phyloP scores from a whole-genome alignment of 208 protist genomes.

The Wallacemonas sp. region DNA sequence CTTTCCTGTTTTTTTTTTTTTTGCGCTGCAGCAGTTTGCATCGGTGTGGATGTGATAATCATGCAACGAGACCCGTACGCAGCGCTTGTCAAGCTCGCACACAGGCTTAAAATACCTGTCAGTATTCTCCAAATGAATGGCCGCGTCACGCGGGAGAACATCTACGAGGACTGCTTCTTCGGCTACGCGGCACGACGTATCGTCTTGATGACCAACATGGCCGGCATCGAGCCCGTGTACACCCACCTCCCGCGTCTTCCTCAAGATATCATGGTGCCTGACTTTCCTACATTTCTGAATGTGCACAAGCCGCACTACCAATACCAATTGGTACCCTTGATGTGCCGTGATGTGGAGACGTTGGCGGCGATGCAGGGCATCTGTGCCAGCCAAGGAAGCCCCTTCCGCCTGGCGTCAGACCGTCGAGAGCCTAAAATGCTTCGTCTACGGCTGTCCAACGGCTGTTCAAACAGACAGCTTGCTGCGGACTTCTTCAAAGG shows the following conservation, averaged over 20 bases:
- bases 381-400: conserved; percentile 49
- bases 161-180: conserved; percentile 62
- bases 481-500: conserved; percentile 68
- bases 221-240: conserved; percentile 16
- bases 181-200: conserved; percentile 72
- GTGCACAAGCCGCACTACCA: conserved; percentile 78
- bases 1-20: conserved; percentile 18
- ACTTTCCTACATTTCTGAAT: conserved; percentile 51
- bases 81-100: conserved; percentile 58
- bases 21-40: conserved; percentile 4
- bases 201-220: conserved; percentile 81
- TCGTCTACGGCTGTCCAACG: conserved; percentile 43
- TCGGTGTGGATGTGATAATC: too few species aligned
- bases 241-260: conserved; percentile 32
- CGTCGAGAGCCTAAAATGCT: conserved; percentile 53
- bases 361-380: conserved; percentile 73
- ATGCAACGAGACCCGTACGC: conserved; percentile 90
- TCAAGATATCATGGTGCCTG: conserved; percentile 61
- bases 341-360: conserved; percentile 58
- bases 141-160: conserved; percentile 54
- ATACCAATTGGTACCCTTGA: conserved; percentile 81
- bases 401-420: conserved; percentile 59
- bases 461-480: conserved; percentile 42
- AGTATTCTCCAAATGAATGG: conserved; percentile 76
- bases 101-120: conserved; percentile 54